These are phyloP conservation scores for Berberis vulgaris DNA, from an alignment of 164 flowering plant species.

Conservation along the genomic window DNA sequence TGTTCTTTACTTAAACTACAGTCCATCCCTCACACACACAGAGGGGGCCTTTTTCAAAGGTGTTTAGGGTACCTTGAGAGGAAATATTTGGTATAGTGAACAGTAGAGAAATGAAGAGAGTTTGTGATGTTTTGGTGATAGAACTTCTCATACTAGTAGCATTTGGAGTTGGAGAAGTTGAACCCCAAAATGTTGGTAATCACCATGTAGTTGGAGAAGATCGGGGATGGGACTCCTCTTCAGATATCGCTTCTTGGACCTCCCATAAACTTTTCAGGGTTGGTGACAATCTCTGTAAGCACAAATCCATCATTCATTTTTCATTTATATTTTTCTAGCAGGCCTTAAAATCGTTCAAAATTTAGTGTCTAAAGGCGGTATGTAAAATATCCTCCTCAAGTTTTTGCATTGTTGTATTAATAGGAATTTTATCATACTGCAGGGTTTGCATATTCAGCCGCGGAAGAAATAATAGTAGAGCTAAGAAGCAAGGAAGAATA, in stretches of 20 bases:
- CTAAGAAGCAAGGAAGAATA: constrained; percentile 50
- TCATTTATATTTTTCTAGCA: not conserved
- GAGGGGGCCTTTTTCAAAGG: too few relatives aligned
- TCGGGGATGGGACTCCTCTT: constrained; percentile 57
- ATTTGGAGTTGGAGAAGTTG: too few relatives aligned
- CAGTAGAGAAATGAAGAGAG: too few relatives aligned
- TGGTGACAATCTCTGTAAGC: constrained; percentile 76
- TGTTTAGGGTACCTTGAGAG: too few relatives aligned
- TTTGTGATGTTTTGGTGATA: too few relatives aligned
- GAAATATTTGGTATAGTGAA: too few relatives aligned
- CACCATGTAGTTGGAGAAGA: constrained; percentile 85
- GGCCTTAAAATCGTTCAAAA: too few relatives aligned
- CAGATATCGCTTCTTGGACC: constrained; percentile 51
- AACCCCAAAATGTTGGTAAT: constrained; percentile 24
- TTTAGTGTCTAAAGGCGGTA: too few relatives aligned
- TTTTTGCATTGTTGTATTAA: not conserved
- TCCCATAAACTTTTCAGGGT: constrained; percentile 44
- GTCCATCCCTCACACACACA: too few relatives aligned
- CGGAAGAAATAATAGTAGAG: constrained; percentile 51
- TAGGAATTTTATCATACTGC: not conserved
- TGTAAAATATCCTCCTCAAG: too few relatives aligned
- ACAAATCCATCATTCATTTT: constrained; percentile 2
- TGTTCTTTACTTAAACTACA: too few relatives aligned
- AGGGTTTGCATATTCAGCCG: constrained; percentile 80
- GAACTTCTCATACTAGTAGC: too few relatives aligned